phyloP scores from a whole-genome alignment of 139 green algal genomes.

The Eudorina sp. region DNA sequence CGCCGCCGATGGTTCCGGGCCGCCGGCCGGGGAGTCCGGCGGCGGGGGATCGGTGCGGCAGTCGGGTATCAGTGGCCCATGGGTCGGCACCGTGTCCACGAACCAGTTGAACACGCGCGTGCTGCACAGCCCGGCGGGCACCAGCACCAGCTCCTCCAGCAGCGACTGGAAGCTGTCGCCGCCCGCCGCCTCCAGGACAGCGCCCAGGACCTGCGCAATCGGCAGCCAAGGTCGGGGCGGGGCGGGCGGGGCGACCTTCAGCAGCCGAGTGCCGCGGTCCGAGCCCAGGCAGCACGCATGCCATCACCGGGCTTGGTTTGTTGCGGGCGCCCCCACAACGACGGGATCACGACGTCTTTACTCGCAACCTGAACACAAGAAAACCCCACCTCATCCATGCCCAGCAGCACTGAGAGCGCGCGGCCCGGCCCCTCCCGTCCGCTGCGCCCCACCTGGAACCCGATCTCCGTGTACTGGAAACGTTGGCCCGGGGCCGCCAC shows the following conservation, averaged over 20 bases:
- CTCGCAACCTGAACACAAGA: no score
- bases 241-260: no score
- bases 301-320: no score
- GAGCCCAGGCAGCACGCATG: no score
- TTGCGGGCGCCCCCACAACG: no score
- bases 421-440: no score
- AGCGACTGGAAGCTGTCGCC: background rate
- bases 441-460: background rate
- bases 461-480: slow-evolving; percentile 5
- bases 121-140: background rate
- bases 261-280: no score
- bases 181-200: background rate
- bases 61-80: background rate
- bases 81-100: background rate
- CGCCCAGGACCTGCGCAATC: background rate
- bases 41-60: background rate
- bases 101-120: slow-evolving; percentile 2
- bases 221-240: background rate
- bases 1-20: no score
- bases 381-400: no score
- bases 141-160: slow-evolving; percentile 12
- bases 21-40: no score
- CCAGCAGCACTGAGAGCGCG: no score
- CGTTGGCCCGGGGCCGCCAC: background rate
- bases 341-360: no score